A percentile compares a stretch with the other conserved stretches of the same genome.
Evolutionary conservation across 2,329 filamentous ascomycete genomes (phyloP).

Genomic region (Aspergillus thermomutatus): DNA sequence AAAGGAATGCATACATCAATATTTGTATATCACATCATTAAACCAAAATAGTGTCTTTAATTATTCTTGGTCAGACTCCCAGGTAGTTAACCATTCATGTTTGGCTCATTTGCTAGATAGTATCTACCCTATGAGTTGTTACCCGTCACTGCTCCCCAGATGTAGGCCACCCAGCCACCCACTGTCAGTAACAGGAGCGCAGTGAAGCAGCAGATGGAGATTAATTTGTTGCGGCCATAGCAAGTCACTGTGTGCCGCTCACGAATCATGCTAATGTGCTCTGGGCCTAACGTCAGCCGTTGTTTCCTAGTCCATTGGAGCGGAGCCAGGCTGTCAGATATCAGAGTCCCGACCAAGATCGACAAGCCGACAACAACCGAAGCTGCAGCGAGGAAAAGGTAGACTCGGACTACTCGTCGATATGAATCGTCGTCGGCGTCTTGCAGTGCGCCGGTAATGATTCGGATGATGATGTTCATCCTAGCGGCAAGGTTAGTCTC

Average conservation of each 20-base stretch:
- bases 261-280: constrained; percentile 44
- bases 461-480: constrained; percentile 59
- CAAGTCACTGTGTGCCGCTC: constrained; percentile 39
- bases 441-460: constrained; percentile 58
- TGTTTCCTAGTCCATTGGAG: constrained; percentile 59
- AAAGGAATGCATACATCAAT: no score
- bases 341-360: constrained; percentile 40
- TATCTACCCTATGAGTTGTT: constrained; percentile 36
- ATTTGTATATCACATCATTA: no score
- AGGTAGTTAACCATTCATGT: no score
- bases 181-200: constrained; percentile 46
- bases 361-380: constrained; percentile 46
- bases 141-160: constrained; percentile 58
- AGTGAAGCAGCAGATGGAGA: constrained; percentile 45
- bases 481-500: constrained; percentile 25
- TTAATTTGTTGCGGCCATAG: constrained; percentile 37
- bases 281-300: constrained; percentile 44
- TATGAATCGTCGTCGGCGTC: constrained; percentile 58
- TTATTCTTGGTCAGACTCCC: no score
- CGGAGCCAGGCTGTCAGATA: constrained; percentile 44
- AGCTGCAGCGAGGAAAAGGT: constrained; percentile 51
- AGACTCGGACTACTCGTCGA: constrained; percentile 53
- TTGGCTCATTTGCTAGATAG: no score
- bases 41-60: no score
- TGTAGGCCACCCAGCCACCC: constrained; percentile 52